These are phyloP conservation scores for Beauveria sp. DNA, from an alignment of 2,329 filamentous ascomycete species.

Conservation along the genomic window DNA sequence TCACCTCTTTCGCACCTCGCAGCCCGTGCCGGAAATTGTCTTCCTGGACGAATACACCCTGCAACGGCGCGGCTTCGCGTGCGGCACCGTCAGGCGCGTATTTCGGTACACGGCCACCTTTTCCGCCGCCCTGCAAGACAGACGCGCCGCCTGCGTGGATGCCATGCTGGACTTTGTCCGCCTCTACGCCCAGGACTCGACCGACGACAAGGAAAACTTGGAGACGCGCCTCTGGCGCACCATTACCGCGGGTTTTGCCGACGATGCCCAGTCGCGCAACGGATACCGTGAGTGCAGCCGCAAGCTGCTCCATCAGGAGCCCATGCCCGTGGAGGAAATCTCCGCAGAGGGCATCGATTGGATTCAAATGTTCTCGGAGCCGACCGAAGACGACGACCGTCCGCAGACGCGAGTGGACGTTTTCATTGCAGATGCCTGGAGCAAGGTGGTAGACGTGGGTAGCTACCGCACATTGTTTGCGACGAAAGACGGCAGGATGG, in stretches of 20 bases:
- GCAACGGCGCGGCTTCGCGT: not conserved
- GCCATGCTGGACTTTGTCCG: not conserved
- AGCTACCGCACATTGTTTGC: not conserved
- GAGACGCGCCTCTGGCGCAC: constrained; percentile 1
- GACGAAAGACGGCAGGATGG: not conserved
- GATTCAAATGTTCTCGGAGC: not conserved
- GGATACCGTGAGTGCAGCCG: not conserved
- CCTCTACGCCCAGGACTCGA: not conserved
- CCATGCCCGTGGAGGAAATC: not conserved
- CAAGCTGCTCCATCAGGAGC: not conserved
- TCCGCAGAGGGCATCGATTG: not conserved
- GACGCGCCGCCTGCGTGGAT: not conserved
- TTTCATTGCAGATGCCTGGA: not conserved
- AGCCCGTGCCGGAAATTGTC: not conserved
- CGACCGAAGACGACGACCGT: not conserved
- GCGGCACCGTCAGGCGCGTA: not conserved
- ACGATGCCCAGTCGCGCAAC: not conserved
- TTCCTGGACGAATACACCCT: not conserved
- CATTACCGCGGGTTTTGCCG: not conserved
- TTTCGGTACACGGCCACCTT: not conserved
- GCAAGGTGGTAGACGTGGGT: not conserved
- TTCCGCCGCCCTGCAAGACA: not conserved
- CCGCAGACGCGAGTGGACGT: not conserved
- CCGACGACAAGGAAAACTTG: not conserved
- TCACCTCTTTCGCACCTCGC: not conserved